A percentile compares a stretch with the other conserved stretches of the same genome.
phyloP scores from a whole-genome alignment of 1,284 basidiomycete genomes.

The Pyrrhoderma lamaoense region DNA sequence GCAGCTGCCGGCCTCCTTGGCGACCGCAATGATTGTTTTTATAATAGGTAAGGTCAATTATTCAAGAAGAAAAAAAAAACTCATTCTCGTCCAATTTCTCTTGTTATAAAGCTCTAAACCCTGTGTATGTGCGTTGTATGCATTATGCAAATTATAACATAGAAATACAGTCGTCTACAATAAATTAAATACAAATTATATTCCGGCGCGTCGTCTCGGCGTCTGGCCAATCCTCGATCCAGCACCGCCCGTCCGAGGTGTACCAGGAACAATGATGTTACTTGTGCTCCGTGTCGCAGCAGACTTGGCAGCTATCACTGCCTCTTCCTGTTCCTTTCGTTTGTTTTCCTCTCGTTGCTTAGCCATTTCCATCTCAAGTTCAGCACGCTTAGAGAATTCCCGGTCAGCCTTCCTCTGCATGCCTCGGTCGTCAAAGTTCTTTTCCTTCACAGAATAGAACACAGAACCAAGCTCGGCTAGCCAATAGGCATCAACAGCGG shows the following conservation, averaged over 20 bases:
- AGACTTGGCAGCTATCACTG: conserved; percentile 42
- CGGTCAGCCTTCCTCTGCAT: conserved; percentile 68
- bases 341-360: conserved; percentile 67
- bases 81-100: too few species aligned
- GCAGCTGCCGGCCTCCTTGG: too few species aligned
- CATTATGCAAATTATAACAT: not conserved
- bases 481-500: conserved; percentile 93
- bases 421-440: conserved; percentile 85
- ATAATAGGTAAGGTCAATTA: not conserved
- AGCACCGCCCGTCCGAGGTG: conserved; percentile 67
- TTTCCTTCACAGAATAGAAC: conserved; percentile 92
- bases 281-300: conserved; percentile 51
- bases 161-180: not conserved
- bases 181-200: conserved; percentile 17
- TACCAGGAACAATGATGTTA: conserved; percentile 73
- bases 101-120: not conserved
- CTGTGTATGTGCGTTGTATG: too few species aligned
- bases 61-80: not conserved
- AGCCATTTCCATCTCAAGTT: conserved; percentile 87
- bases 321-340: conserved; percentile 57
- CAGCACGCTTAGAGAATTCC: conserved; percentile 85
- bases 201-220: conserved; percentile 33
- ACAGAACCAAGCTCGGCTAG: conserved; percentile 89
- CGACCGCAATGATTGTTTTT: too few species aligned
- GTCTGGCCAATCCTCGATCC: conserved; percentile 51